phyloP scores from a whole-genome alignment of 805 yeast species.

The Candida yuanshanica region DNA sequence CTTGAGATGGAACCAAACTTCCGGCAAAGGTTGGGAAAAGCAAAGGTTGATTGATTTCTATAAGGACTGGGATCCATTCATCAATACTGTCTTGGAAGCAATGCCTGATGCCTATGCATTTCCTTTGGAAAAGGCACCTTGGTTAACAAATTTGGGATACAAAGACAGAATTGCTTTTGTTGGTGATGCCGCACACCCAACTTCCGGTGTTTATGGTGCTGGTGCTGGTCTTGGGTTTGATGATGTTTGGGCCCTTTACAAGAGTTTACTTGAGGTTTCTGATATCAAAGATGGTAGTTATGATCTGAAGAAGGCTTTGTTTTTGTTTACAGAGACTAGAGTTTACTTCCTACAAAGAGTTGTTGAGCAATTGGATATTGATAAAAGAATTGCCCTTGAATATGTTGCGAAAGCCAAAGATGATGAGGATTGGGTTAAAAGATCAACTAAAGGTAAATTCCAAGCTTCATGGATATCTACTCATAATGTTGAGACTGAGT shows the following conservation, averaged over 20 bases:
- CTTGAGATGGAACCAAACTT: conserved; percentile 10
- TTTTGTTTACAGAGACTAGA: conserved; percentile 9
- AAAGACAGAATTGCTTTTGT: conserved; percentile 10
- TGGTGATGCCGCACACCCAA: conserved; percentile 16
- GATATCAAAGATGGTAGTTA: background rate
- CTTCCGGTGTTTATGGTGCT: conserved; percentile 16
- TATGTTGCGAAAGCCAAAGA: conserved; percentile 4
- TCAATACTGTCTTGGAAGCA: conserved; percentile 6
- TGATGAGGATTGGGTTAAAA: conserved; percentile 10
- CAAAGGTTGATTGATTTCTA: conserved; percentile 9
- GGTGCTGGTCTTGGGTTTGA: conserved; percentile 15
- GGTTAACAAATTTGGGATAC: conserved; percentile 7
- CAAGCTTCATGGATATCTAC: conserved; percentile 7
- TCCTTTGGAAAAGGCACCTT: conserved; percentile 14
- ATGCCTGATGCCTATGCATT: conserved; percentile 14
- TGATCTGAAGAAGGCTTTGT: conserved; percentile 6
- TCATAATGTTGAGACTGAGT: conserved; percentile 8
- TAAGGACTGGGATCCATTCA: conserved; percentile 15
- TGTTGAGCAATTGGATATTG: conserved; percentile 10
- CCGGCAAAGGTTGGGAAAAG: conserved; percentile 9
- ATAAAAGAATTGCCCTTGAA: background rate
- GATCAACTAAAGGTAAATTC: background rate
- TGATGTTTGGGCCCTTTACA: conserved; percentile 13
- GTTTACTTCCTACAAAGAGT: conserved; percentile 6
- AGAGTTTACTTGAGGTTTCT: conserved; percentile 4